Conservation (phyloP, 2,329 filamentous ascomycete species). For the Metarhizium rileyi region DNA sequence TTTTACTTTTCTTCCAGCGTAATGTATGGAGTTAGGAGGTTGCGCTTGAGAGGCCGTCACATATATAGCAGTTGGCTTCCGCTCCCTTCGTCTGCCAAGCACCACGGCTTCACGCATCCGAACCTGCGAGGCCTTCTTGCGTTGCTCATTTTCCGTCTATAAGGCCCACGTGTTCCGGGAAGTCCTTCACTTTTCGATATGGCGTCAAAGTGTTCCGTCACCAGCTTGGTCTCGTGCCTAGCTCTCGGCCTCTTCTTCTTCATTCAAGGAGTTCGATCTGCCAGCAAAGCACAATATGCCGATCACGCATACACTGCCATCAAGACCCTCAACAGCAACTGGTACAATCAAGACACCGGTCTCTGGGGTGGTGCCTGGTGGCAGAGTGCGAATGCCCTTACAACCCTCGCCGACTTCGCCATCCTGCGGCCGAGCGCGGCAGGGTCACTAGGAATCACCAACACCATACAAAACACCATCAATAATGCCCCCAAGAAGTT, state of each 20-base stretch:
- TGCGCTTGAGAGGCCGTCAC: background rate
- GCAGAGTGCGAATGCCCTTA: slow-evolving; percentile 61
- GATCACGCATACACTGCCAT: slow-evolving; percentile 24
- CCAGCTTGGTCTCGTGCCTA: background rate
- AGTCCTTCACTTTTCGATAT: background rate
- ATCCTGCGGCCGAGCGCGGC: slow-evolving; percentile 21
- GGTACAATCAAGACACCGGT: slow-evolving; percentile 50
- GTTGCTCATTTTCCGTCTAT: background rate
- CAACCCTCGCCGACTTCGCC: slow-evolving; percentile 47
- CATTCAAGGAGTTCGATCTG: background rate
- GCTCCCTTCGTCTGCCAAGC: background rate
- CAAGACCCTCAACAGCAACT: slow-evolving; percentile 40
- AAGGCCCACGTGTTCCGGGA: background rate
- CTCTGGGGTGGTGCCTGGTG: slow-evolving; percentile 62
- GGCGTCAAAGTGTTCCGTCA: background rate
- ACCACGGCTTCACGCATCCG: background rate
- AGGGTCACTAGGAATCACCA: slow-evolving; percentile 27
- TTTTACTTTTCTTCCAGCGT: too few relatives aligned
- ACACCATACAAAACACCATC: slow-evolving; percentile 35
- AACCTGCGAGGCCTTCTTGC: background rate
- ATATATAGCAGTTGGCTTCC: background rate
- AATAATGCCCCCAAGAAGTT: slow-evolving; percentile 31
- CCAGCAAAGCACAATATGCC: slow-evolving; percentile 17
- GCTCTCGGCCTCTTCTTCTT: background rate
- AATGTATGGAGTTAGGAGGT: background rate